Percentiles rank a stretch among this genome's conserved stretches.
Evolutionary conservation across 2,329 filamentous ascomycete genomes (phyloP).

Genomic region (Hypoxylon sp.): DNA sequence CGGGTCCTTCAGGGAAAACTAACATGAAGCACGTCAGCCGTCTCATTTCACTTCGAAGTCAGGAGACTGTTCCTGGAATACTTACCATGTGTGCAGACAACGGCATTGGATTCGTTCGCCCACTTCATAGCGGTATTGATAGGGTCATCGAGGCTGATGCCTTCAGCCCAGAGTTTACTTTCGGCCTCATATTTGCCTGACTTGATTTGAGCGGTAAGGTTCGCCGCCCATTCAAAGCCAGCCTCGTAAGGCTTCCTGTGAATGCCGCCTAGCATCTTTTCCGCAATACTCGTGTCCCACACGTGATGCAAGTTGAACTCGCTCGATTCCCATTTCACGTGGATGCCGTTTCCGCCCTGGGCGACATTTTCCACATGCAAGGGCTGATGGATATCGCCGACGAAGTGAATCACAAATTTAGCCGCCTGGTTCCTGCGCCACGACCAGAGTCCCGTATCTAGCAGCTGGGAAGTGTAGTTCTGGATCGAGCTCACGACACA

Average conservation of each 20-base stretch:
- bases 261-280: conserved; percentile 73
- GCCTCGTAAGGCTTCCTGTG: conserved; percentile 65
- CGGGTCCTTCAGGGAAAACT: conserved; percentile 74
- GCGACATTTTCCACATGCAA: conserved; percentile 76
- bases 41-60: neutral
- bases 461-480: conserved; percentile 72
- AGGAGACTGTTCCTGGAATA: conserved; percentile 40
- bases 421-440: conserved; percentile 70
- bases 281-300: conserved; percentile 80
- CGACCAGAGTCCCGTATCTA: conserved; percentile 62
- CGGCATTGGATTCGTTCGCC: conserved; percentile 74
- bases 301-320: conserved; percentile 78
- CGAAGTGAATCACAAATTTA: conserved; percentile 78
- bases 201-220: conserved; percentile 68
- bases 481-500: conserved; percentile 74
- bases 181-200: conserved; percentile 68
- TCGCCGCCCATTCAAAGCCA: conserved; percentile 70
- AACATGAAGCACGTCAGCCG: conserved; percentile 37
- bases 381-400: conserved; percentile 79
- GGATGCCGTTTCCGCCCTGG: conserved; percentile 77
- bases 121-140: conserved; percentile 72
- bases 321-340: conserved; percentile 71
- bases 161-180: conserved; percentile 69
- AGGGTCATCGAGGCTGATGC: conserved; percentile 69
- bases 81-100: conserved; percentile 74